Evolutionary conservation across 1,139 yeast species (phyloP).

Genomic region (Sugiyamaella novakii): DNA sequence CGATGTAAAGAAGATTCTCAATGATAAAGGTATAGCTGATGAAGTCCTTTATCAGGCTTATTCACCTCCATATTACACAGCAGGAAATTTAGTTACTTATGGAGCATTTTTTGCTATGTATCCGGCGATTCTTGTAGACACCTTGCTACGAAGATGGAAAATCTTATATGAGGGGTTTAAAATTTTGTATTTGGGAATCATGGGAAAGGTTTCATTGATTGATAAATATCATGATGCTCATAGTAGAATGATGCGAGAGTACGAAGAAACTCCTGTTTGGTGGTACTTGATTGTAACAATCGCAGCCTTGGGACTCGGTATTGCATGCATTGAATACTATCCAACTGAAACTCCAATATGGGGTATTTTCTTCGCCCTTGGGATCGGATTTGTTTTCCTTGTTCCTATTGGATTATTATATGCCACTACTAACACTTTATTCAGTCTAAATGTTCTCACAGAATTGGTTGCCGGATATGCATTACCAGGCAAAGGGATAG

Average conservation of each 20-base stretch:
- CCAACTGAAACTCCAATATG: conserved; percentile 50
- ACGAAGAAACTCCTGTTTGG: conserved; percentile 66
- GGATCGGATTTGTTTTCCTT: conserved; percentile 56
- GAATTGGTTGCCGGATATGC: conserved; percentile 66
- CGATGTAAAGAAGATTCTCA: conserved; percentile 48
- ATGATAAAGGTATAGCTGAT: conserved; percentile 39
- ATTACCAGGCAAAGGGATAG: conserved; percentile 63
- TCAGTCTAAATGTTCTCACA: conserved; percentile 61
- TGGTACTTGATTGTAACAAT: conserved; percentile 54
- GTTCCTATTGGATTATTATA: conserved; percentile 52
- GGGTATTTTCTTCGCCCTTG: conserved; percentile 61
- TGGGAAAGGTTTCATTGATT: conserved; percentile 13
- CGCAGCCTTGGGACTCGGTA: conserved; percentile 53
- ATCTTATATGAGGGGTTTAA: conserved; percentile 32
- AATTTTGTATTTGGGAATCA: conserved; percentile 16
- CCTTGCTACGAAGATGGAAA: conserved; percentile 34
- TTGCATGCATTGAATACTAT: conserved; percentile 51
- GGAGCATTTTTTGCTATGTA: conserved; percentile 62
- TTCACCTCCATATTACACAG: conserved; percentile 60
- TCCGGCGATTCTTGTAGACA: conserved; percentile 57
- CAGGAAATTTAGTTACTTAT: conserved; percentile 57
- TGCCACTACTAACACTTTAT: conserved; percentile 55
- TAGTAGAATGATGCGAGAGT: conserved; percentile 55
- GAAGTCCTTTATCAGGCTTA: conserved; percentile 38
- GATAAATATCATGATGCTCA: conserved; percentile 52